A percentile compares a stretch with the other conserved stretches of the same genome.
Evolutionary conservation across 768 basidiomycete genomes (phyloP).

Genomic region (Termitomyces sp.): DNA sequence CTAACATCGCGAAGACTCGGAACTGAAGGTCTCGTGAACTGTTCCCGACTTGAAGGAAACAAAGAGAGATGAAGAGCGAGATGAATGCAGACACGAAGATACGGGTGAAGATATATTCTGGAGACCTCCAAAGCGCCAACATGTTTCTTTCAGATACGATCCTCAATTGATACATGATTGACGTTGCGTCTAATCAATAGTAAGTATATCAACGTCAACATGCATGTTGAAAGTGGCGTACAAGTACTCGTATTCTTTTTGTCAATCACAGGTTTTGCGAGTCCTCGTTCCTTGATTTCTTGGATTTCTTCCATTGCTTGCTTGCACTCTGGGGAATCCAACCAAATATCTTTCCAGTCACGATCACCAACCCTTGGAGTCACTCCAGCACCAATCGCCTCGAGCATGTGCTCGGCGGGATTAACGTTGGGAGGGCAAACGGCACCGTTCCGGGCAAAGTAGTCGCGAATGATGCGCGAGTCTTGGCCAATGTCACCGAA

Average conservation of each 20-base stretch:
- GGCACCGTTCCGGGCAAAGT: slow-evolving; percentile 75
- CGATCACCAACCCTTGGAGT: slow-evolving; percentile 65
- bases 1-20: slow-evolving; percentile 74
- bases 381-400: slow-evolving; percentile 84
- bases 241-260: slow-evolving; percentile 42
- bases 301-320: slow-evolving; percentile 38
- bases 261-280: slow-evolving; percentile 35
- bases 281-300: slow-evolving; percentile 40
- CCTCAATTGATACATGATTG: slow-evolving; percentile 69
- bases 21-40: slow-evolving; percentile 69
- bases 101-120: slow-evolving; percentile 82
- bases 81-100: slow-evolving; percentile 72
- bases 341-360: slow-evolving; percentile 88
- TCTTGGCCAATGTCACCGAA: slow-evolving; percentile 85
- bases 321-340: slow-evolving; percentile 58
- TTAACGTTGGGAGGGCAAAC: slow-evolving; percentile 73
- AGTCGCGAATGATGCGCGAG: slow-evolving; percentile 61
- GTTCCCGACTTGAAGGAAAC: slow-evolving; percentile 71
- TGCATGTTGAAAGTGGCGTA: slow-evolving; percentile 22
- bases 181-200: slow-evolving; percentile 56
- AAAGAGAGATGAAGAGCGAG: slow-evolving; percentile 68
- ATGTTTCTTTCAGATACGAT: slow-evolving; percentile 65
- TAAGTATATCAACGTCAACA: background rate
- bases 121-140: slow-evolving; percentile 72
- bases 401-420: slow-evolving; percentile 75